These are phyloP conservation scores for Tagetes erecta DNA, from an alignment of 129 eudicot genomes.

Conservation along the genomic window DNA sequence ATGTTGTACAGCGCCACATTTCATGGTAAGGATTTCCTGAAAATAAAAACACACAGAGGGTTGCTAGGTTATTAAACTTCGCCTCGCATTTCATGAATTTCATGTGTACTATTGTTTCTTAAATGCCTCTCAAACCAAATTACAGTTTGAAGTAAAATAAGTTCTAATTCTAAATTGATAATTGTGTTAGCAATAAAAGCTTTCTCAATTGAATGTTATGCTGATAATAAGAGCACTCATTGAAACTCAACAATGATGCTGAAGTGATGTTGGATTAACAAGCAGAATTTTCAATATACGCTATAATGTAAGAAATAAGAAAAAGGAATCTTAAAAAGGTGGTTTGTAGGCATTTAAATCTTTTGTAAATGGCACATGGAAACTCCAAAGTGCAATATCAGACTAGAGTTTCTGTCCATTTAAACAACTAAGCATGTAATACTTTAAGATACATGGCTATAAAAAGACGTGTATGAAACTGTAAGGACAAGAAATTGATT, in stretches of 20 bases:
- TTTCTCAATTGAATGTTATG: too few species aligned
- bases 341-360: neutral
- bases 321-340: neutral
- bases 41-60: slow-evolving; percentile 15
- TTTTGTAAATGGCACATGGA: neutral
- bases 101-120: neutral
- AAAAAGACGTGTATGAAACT: neutral
- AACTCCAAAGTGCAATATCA: slow-evolving; percentile 11
- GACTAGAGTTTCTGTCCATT: slow-evolving; percentile 4
- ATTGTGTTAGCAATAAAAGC: neutral
- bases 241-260: neutral
- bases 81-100: neutral
- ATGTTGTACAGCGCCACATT: slow-evolving; percentile 91
- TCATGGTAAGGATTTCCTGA: slow-evolving; percentile 84
- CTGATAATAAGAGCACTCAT: neutral
- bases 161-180: neutral
- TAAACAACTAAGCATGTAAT: slow-evolving; percentile 1
- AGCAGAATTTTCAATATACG: neutral
- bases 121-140: neutral
- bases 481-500: neutral
- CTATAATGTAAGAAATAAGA: neutral
- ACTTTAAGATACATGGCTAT: neutral
- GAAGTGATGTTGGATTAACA: neutral
- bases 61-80: slow-evolving; percentile 22
- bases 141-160: slow-evolving; percentile 5